Conservation (phyloP, 805 yeast species). For the Saccharomycopsis sp. region DNA sequence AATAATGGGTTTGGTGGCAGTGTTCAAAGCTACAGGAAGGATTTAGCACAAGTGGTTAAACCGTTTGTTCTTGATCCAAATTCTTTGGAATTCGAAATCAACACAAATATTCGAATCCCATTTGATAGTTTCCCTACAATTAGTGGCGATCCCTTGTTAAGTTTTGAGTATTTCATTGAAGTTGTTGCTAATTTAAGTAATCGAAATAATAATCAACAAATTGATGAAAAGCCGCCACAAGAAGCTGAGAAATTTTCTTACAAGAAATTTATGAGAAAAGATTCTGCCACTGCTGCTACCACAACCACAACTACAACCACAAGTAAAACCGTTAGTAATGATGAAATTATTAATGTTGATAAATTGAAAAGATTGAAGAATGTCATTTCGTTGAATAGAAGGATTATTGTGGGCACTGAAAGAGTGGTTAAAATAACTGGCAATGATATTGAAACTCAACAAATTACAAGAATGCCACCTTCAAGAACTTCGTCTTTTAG, state of each 20-base stretch:
- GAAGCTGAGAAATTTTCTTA: not conserved
- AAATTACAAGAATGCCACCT: too few species aligned
- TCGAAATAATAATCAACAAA: conserved; percentile 33
- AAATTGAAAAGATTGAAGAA: conserved; percentile 66
- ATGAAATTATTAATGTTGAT: conserved; percentile 68
- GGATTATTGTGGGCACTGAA: conserved; percentile 74
- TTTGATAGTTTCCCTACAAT: conserved; percentile 84
- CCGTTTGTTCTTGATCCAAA: conserved; percentile 75
- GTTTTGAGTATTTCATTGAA: conserved; percentile 81
- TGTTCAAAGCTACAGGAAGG: conserved; percentile 67
- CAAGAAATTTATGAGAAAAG: conserved; percentile 16
- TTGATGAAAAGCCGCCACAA: too few species aligned
- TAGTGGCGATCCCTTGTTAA: conserved; percentile 58
- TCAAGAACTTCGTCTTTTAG: too few species aligned
- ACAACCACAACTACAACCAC: not conserved
- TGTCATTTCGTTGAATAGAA: conserved; percentile 75
- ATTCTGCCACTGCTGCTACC: not conserved
- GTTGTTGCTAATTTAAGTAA: conserved; percentile 76
- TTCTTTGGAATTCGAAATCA: conserved; percentile 48
- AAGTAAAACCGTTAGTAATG: conserved; percentile 18
- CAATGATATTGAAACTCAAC: conserved; percentile 15
- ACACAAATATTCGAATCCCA: conserved; percentile 65
- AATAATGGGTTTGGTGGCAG: conserved; percentile 51
- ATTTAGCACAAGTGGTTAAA: conserved; percentile 65
- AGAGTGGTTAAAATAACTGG: conserved; percentile 29